Conservation (phyloP, 1,139 yeast species). For the Waltiozyma sp. region DNA sequence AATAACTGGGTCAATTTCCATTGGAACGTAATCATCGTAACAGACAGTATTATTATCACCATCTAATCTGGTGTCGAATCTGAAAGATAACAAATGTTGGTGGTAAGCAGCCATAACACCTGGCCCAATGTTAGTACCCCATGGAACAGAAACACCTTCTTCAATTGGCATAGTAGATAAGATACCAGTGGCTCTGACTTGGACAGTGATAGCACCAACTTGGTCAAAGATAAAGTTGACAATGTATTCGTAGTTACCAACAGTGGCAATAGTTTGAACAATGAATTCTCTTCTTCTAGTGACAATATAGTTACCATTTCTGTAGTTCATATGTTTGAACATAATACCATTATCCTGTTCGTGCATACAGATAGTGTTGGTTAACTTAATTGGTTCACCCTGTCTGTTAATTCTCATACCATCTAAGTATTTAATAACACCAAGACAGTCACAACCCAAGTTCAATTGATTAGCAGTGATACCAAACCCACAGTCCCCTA, state of each 20-base stretch:
- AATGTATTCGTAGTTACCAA: constrained; percentile 83
- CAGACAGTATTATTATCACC: constrained; percentile 64
- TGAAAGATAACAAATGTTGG: constrained; percentile 75
- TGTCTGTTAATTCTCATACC: constrained; percentile 46
- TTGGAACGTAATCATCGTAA: constrained; percentile 60
- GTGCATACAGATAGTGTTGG: constrained; percentile 79
- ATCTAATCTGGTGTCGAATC: constrained; percentile 82
- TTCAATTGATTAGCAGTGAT: constrained; percentile 61
- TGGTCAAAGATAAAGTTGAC: constrained; percentile 69
- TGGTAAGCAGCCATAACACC: constrained; percentile 83
- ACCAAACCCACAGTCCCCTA: constrained; percentile 90
- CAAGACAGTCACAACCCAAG: constrained; percentile 85
- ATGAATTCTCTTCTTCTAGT: constrained; percentile 82
- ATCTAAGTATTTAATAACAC: constrained; percentile 74
- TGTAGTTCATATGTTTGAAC: constrained; percentile 77
- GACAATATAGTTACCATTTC: constrained; percentile 63
- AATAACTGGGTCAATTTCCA: constrained; percentile 42
- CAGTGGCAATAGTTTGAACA: constrained; percentile 80
- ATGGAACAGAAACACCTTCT: constrained; percentile 59
- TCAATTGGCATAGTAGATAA: constrained; percentile 79
- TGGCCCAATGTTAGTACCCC: constrained; percentile 82
- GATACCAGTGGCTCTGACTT: constrained; percentile 84
- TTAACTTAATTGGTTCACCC: constrained; percentile 57
- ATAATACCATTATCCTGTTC: constrained; percentile 80
- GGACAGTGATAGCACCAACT: constrained; percentile 76